Evolutionary conservation across 2,329 filamentous ascomycete species (phyloP).

Genomic region (Aspergillus spinulosporus): DNA sequence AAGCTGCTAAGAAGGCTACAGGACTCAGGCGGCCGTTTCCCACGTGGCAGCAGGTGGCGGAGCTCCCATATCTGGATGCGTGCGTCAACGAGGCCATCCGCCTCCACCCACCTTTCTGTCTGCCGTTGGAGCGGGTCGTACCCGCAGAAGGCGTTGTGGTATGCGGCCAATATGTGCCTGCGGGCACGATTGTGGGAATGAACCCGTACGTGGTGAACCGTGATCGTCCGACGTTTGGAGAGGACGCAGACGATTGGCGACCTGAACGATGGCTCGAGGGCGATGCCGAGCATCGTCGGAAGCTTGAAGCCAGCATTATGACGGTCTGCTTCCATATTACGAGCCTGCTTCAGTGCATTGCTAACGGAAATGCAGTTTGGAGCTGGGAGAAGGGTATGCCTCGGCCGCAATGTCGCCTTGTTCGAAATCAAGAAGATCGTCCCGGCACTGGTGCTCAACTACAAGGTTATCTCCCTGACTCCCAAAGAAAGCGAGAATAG

Average conservation of each 20-base stretch:
- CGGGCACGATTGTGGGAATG: conserved; percentile 14
- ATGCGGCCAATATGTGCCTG: conserved; percentile 10
- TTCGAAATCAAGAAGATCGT: conserved; percentile 28
- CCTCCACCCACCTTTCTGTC: conserved; percentile 35
- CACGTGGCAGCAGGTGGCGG: conserved; percentile 22
- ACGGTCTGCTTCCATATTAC: conserved; percentile 16
- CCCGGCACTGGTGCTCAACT: conserved; percentile 21
- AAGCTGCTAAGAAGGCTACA: not conserved
- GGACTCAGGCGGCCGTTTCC: not conserved
- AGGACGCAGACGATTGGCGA: conserved; percentile 23
- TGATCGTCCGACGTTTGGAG: conserved; percentile 23
- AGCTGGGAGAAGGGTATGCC: conserved; percentile 15
- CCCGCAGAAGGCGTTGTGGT: conserved; percentile 11
- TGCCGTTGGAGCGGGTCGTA: conserved; percentile 24
- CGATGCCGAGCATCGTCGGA: not conserved
- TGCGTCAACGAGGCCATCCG: conserved; percentile 52
- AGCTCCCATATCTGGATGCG: conserved; percentile 51
- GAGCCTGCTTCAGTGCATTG: not conserved
- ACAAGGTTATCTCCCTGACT: conserved; percentile 14
- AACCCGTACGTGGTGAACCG: conserved; percentile 24
- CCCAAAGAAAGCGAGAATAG: too few relatives aligned
- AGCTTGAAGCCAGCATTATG: conserved; percentile 20
- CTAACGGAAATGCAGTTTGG: conserved; percentile 14
- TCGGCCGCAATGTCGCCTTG: conserved; percentile 21
- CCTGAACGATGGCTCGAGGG: conserved; percentile 36